phyloP scores from a whole-genome alignment of 1,139 yeast species.

The Geotrichum citri-aurantii region DNA sequence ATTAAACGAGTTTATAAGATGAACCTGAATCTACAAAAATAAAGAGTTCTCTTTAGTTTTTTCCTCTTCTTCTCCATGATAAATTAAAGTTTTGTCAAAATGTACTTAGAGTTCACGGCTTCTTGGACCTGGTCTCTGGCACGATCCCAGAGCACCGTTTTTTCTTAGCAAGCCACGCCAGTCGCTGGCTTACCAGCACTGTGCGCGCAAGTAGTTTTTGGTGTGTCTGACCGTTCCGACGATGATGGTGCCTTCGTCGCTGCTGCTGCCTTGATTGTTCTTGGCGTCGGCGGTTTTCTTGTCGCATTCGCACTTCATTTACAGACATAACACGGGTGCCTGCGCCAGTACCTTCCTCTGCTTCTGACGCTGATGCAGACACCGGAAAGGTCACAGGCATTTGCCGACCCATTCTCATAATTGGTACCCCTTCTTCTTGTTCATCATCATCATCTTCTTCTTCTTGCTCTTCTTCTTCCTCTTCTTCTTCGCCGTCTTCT shows the following conservation, averaged over 20 bases:
- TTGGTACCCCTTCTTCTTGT: neutral
- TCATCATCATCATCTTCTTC: neutral
- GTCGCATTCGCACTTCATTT: neutral
- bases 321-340: neutral
- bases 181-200: conserved; percentile 9
- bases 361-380: neutral
- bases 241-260: neutral
- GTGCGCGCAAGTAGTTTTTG: neutral
- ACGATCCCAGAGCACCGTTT: conserved; percentile 10
- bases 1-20: no score
- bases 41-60: no score
- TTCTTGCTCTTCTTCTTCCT: neutral
- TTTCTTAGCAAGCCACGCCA: conserved; percentile 15
- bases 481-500: neutral
- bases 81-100: no score
- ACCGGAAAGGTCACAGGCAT: neutral
- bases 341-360: neutral
- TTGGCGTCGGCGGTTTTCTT: neutral
- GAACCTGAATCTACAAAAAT: no score
- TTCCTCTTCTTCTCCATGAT: no score
- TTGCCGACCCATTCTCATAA: neutral
- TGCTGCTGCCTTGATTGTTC: neutral
- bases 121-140: conserved; percentile 1
- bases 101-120: neutral
- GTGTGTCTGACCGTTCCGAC: neutral